Percentiles rank a stretch among this genome's conserved stretches.
phyloP scores from a whole-genome alignment of 345 rosid species.

The Cochlearia excelsa region DNA sequence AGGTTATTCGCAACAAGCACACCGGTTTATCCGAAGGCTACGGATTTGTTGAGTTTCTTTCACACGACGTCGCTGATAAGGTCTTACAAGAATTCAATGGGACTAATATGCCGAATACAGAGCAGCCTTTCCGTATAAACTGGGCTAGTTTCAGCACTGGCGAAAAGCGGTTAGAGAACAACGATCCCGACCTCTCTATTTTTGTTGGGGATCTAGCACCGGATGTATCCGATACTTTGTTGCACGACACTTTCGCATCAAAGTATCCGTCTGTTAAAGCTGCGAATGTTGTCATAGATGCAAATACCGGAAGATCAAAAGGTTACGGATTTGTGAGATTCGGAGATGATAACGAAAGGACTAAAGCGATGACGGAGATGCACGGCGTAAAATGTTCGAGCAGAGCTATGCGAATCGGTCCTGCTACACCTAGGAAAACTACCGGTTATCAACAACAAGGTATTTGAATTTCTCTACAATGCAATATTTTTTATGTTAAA shows the following conservation, averaged over 20 bases:
- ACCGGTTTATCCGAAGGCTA: conserved; percentile 86
- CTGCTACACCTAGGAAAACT: conserved; percentile 89
- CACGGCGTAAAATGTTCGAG: conserved; percentile 82
- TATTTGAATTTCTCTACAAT: neutral
- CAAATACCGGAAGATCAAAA: conserved; percentile 88
- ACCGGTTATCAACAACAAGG: conserved; percentile 77
- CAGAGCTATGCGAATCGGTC: conserved; percentile 95
- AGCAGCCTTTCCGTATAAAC: conserved; percentile 89
- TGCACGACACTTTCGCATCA: conserved; percentile 68
- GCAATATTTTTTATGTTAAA: neutral
- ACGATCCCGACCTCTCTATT: conserved; percentile 80
- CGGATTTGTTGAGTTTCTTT: conserved; percentile 84
- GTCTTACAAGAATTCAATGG: conserved; percentile 66
- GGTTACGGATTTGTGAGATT: conserved; percentile 99
- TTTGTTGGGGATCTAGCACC: conserved; percentile 96
- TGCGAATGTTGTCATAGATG: conserved; percentile 91
- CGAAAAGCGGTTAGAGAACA: conserved; percentile 80
- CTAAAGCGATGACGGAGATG: conserved; percentile 91
- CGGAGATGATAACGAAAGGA: conserved; percentile 78
- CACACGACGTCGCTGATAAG: conserved; percentile 85
- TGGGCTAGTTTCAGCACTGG: conserved; percentile 95
- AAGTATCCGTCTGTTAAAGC: conserved; percentile 84
- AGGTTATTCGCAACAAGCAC: conserved; percentile 93
- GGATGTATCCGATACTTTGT: conserved; percentile 75
- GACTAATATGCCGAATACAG: conserved; percentile 69